Conservation (phyloP, 768 basidiomycete genomes). For the Flagelloscypha sp. region DNA sequence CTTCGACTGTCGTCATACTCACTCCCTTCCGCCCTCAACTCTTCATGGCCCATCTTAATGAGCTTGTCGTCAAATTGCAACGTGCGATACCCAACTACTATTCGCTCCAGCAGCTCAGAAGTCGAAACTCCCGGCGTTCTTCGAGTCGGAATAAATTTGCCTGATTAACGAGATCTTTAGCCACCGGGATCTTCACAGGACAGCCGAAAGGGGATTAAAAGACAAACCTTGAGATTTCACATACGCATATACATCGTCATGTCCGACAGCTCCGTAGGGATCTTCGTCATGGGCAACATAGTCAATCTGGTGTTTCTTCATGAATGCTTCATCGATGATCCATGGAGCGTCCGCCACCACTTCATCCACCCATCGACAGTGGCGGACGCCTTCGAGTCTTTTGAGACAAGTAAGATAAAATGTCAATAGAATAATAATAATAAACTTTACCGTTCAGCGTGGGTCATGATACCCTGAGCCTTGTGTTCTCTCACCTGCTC, state of each 20-base stretch:
- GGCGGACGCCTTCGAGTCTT: conserved; percentile 87
- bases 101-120: conserved; percentile 85
- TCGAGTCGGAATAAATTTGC: conserved; percentile 91
- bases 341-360: conserved; percentile 88
- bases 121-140: conserved; percentile 94
- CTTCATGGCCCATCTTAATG: conserved; percentile 75
- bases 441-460: conserved; percentile 65
- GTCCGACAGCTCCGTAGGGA: conserved; percentile 72
- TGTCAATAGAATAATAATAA: not conserved
- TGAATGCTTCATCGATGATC: conserved; percentile 74
- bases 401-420: conserved; percentile 4
- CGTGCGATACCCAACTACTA: conserved; percentile 79
- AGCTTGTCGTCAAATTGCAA: conserved; percentile 86
- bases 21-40: conserved; percentile 59
- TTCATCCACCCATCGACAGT: conserved; percentile 96
- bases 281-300: conserved; percentile 96
- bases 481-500: conserved; percentile 76
- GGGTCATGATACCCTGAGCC: conserved; percentile 78
- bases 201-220: not conserved
- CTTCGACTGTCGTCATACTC: conserved; percentile 42
- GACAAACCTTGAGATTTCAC: conserved; percentile 70
- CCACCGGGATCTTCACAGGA: conserved; percentile 1
- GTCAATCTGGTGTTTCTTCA: conserved; percentile 84
- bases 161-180: too few relatives aligned
- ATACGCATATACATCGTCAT: conserved; percentile 79